Evolutionary conservation across 2,329 filamentous ascomycete genomes (phyloP).

Genomic region (Penicillium rolfsii): DNA sequence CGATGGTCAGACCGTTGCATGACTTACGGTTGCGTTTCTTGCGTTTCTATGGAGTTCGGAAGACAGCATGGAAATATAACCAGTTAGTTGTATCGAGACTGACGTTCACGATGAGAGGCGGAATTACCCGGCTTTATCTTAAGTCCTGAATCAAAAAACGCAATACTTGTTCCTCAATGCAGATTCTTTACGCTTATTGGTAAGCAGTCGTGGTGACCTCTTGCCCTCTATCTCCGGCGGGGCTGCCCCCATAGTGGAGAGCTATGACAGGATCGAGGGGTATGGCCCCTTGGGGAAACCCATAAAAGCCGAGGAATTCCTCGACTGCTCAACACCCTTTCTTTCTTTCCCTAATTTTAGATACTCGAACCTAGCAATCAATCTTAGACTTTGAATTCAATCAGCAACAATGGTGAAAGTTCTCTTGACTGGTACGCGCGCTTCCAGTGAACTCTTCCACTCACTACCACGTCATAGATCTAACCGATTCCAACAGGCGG

Average conservation of each 20-base stretch:
- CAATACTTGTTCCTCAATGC: not conserved
- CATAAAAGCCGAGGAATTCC: conserved; percentile 24
- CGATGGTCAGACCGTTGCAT: not conserved
- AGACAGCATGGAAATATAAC: not conserved
- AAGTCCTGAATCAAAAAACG: conserved; percentile 3
- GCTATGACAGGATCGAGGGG: conserved; percentile 31
- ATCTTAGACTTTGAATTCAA: not conserved
- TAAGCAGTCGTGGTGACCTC: conserved; percentile 19
- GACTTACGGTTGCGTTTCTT: not conserved
- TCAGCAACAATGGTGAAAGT: conserved; percentile 43
- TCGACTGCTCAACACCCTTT: not conserved
- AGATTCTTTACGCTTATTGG: conserved; percentile 18
- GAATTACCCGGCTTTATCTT: conserved; percentile 15
- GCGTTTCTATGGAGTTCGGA: not conserved
- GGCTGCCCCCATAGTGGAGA: conserved; percentile 19
- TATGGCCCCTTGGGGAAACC: conserved; percentile 2
- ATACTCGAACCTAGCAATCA: not conserved
- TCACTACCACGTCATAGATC: conserved; percentile 6
- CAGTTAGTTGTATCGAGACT: too few species aligned
- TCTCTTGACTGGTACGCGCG: conserved; percentile 40
- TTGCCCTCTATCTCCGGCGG: not conserved
- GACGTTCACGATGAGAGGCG: not conserved
- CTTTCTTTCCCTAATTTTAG: not conserved
- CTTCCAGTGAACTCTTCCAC: conserved; percentile 27
- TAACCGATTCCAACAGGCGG: conserved; percentile 50